Evolutionary conservation across 2,329 filamentous ascomycete species (phyloP).

Genomic region (Beauveria caledonica): DNA sequence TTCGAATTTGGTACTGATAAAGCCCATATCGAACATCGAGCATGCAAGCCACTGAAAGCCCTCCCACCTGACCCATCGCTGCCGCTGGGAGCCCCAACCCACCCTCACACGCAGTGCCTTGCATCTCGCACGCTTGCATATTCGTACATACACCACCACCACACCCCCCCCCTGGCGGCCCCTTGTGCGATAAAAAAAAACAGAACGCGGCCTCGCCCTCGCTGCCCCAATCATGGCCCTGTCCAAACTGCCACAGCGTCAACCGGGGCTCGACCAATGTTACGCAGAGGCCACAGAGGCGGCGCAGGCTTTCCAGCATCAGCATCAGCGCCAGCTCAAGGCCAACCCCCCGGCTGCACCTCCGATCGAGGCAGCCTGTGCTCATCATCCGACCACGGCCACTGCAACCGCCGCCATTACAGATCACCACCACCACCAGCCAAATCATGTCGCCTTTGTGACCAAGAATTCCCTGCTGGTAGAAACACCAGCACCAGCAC

Average conservation of each 20-base stretch:
- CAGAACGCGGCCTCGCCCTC: neutral
- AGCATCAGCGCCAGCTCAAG: constrained; percentile 11
- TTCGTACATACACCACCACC: neutral
- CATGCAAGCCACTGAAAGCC: neutral
- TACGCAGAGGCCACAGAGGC: neutral
- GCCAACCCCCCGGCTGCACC: constrained; percentile 16
- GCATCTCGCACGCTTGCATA: constrained; percentile 7
- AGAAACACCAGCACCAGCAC: neutral
- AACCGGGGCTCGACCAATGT: neutral
- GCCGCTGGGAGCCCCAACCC: neutral
- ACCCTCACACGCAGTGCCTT: constrained; percentile 5
- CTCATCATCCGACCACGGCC: neutral
- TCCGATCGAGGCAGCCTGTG: constrained; percentile 8
- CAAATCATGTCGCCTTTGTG: constrained; percentile 15
- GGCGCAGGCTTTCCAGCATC: neutral
- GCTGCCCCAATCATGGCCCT: constrained; percentile 9
- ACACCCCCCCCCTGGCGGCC: neutral
- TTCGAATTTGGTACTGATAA: neutral
- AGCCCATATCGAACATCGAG: neutral
- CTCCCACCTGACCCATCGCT: neutral
- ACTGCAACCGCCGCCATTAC: neutral
- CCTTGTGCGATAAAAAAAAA: neutral
- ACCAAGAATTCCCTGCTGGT: neutral
- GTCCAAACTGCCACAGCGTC: constrained; percentile 3
- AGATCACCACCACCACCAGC: neutral